These are phyloP conservation scores for Metschnikowia santaceciliae DNA, from an alignment of 805 yeast genomes.

Conservation along the genomic window DNA sequence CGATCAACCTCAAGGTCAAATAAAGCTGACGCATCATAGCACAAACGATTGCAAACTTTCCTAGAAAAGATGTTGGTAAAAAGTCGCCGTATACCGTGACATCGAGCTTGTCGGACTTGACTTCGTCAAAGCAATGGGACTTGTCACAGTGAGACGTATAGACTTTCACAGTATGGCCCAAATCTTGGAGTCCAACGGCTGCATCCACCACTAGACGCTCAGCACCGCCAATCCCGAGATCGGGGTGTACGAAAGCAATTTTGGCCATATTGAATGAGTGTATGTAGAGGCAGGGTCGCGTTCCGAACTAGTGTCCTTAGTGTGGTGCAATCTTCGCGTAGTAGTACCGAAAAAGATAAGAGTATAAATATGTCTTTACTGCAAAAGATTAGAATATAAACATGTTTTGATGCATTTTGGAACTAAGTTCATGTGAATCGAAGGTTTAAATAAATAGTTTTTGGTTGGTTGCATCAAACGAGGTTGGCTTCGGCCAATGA, in stretches of 20 bases:
- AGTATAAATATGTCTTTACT: no score
- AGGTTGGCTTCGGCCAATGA: constrained; percentile 4
- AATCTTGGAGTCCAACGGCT: constrained; percentile 76
- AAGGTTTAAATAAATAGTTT: not conserved
- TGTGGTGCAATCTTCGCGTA: not conserved
- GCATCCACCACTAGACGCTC: constrained; percentile 96
- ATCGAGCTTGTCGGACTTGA: constrained; percentile 50
- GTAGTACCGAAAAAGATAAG: not conserved
- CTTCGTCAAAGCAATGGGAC: constrained; percentile 88
- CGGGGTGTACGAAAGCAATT: constrained; percentile 91
- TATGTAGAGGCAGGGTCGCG: not conserved
- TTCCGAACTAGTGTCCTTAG: not conserved
- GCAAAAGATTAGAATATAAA: not conserved
- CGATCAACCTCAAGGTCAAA: constrained; percentile 45
- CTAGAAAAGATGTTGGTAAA: constrained; percentile 65
- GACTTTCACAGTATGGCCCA: constrained; percentile 54
- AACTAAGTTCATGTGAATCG: not conserved
- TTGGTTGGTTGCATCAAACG: not conserved
- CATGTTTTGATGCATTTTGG: not conserved
- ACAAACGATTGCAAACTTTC: constrained; percentile 72
- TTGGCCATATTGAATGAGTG: constrained; percentile 21
- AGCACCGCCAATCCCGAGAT: constrained; percentile 96
- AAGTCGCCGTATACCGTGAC: constrained; percentile 80
- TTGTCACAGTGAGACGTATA: constrained; percentile 90
- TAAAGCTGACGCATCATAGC: constrained; percentile 82